Base-by-base conservation (phyloP, 495 filamentous ascomycete genomes). In the Ascodesmis nigricans region DNA sequence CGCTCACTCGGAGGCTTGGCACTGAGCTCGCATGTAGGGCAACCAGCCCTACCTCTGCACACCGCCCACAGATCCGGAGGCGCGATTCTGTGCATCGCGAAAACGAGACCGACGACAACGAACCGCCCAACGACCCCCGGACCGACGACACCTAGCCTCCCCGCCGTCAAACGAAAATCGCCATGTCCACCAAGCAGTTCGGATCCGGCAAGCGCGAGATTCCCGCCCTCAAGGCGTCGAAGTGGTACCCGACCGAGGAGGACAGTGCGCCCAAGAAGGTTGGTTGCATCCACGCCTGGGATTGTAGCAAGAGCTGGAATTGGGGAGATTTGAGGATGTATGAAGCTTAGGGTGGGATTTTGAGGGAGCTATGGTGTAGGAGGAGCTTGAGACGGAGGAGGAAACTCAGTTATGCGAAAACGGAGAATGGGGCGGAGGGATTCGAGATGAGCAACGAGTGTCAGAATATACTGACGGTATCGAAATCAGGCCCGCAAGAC, bases 161-260 rank as follows among this genome's bases (percentile, higher is more conserved):
- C 38, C 32, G 36, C 41, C 36, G 32, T 33, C 21, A 13, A 31
- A 40, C n/a, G n/a, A 46, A 26, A 33, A 35, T 23, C 21, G 34
- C 36, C 19, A 46, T 46, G 43, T 46, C 64, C 47, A 58, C 50
- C 50, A 62, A 72, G 64, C 79, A 77, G 63, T 92, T 92, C 70
- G 83, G 79, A 65, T 92, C 91, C 73, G 77, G 78, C 63, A 77
- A 80, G 64, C 74, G 87, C 64, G 66, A 73, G 59, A 69, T 97
- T 57, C 60, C 67, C 55, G 65, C 71, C 52, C 70, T 87, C 61
- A 91, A 90, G 77, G 87, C 84, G 55, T 69, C 75, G 71, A 99
- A 95, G 66, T 99, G 84, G 79, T 99, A 99, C 63, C 90, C 90
- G 58, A 77, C 82, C 53, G 80, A 92, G 58, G 87, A 93, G 61